Conservation (phyloP, 106 monocot genomes). For the Allium cepa region DNA sequence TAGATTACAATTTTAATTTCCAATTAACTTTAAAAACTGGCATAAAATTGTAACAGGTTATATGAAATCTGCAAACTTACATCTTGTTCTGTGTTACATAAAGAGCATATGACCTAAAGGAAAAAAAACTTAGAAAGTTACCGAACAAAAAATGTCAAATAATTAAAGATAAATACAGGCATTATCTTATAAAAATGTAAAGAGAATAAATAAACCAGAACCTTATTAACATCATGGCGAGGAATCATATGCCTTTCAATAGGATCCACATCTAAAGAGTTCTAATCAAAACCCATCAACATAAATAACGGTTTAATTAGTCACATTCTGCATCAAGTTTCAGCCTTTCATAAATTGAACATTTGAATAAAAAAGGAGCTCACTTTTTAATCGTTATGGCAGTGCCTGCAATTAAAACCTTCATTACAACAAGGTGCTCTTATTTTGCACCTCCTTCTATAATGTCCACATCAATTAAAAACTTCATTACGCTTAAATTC, state of each 20-base stretch:
- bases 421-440: too few species aligned
- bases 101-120: constrained; percentile 66
- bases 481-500: too few species aligned
- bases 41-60: too few species aligned
- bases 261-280: too few species aligned
- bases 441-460: too few species aligned
- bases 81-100: constrained; percentile 78
- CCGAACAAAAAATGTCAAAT: background rate
- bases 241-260: too few species aligned
- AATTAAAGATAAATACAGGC: background rate
- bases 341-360: too few species aligned
- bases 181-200: background rate
- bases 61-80: constrained; percentile 27
- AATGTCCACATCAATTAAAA: too few species aligned
- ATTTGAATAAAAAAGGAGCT: background rate
- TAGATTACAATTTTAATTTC: background rate
- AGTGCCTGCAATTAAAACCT: too few species aligned
- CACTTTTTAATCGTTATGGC: constrained; percentile 87
- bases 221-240: constrained; percentile 72
- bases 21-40: background rate
- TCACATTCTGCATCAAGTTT: too few species aligned
- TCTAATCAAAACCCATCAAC: too few species aligned
- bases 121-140: background rate
- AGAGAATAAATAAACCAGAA: constrained; percentile 3
- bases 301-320: too few species aligned